Base-by-base conservation (phyloP, 495 filamentous ascomycete genomes). In the Letharia lupina region DNA sequence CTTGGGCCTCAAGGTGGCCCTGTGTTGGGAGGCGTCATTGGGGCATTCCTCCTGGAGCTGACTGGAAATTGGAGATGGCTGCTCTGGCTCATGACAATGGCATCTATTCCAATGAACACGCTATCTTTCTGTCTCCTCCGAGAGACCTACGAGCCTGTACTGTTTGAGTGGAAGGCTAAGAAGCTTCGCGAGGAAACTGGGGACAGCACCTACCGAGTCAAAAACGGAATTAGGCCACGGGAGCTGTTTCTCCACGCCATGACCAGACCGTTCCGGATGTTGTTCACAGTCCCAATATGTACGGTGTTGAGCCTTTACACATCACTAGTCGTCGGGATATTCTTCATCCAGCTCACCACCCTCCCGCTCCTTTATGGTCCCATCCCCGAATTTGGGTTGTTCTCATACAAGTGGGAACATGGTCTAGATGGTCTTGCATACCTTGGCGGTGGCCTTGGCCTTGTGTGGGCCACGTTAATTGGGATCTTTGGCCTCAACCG, bases 1-100 rank as follows among this genome's bases (percentile, higher is more conserved):
- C 71, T 87, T 2, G 75, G 75, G 0, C 86, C 85, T 56, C 68
- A 83, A 57, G 69, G 87, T 54, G 80, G 85, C 28, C 65, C 65
- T 88, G 8, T 48, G 4, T n/a, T 48, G 9, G 47, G 47, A 9
- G 20, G 20, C n/a, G 18, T 48, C 20, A 48, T 48, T 48, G 47
- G 47, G 47, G 47, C 47, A 23, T 48, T 48, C n/a, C 20, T 48
- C 47, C 6, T 48, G 5, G n/a, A 48, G 20, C 18, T n/a, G 47
- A 48, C 47, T 1, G 8, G 11, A 3, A 48, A 23, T 48, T 48
- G 47, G 47, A 48, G 47, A 23, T 48, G 47, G 47, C 47, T 48
- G 7, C 18, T 48, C 8, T 48, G 47, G 47, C 18, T 48, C 47
- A 48, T 48, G 20, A 23, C n/a, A 7, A 48, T 48, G 20, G 47